These are phyloP conservation scores for Juglanconis sp. DNA, from an alignment of 2,329 filamentous ascomycete genomes.

Conservation along the genomic window DNA sequence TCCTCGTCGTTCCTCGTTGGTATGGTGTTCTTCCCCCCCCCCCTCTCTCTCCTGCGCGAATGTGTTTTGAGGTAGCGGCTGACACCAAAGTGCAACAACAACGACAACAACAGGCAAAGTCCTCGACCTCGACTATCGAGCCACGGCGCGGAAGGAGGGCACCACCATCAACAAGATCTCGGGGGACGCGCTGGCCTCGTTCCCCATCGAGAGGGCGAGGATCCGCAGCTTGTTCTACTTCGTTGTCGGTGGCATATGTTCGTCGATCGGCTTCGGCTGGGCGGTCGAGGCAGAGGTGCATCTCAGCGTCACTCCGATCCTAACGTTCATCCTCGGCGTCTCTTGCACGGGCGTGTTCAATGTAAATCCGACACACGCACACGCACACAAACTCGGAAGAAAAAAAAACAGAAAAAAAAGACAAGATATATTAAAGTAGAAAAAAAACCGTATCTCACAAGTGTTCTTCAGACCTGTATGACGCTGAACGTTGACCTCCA, in stretches of 20 bases:
- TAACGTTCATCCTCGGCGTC: background rate
- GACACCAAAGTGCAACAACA: too few relatives aligned
- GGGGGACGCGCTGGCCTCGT: slow-evolving; percentile 41
- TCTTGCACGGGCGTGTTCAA: background rate
- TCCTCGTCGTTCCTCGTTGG: too few relatives aligned
- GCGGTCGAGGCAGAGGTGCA: background rate
- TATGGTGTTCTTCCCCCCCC: background rate
- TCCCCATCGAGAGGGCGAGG: slow-evolving; percentile 50
- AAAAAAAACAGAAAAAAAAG: background rate
- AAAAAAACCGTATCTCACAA: background rate
- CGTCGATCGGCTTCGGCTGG: slow-evolving; percentile 6
- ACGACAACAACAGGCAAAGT: slow-evolving; percentile 3
- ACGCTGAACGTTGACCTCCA: background rate
- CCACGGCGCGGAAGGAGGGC: background rate
- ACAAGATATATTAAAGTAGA: background rate
- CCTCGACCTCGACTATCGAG: background rate
- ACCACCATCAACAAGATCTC: background rate
- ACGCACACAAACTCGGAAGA: background rate
- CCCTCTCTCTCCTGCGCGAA: too few relatives aligned
- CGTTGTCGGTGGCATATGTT: background rate
- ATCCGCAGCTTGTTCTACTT: slow-evolving; percentile 24
- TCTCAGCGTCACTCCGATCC: background rate
- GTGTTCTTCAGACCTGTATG: background rate
- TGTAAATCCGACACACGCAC: background rate
- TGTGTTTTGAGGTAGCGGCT: too few relatives aligned